These are phyloP conservation scores for Colletotrichum spaethianum DNA, from an alignment of 2,329 filamentous ascomycete genomes.

Conservation along the genomic window DNA sequence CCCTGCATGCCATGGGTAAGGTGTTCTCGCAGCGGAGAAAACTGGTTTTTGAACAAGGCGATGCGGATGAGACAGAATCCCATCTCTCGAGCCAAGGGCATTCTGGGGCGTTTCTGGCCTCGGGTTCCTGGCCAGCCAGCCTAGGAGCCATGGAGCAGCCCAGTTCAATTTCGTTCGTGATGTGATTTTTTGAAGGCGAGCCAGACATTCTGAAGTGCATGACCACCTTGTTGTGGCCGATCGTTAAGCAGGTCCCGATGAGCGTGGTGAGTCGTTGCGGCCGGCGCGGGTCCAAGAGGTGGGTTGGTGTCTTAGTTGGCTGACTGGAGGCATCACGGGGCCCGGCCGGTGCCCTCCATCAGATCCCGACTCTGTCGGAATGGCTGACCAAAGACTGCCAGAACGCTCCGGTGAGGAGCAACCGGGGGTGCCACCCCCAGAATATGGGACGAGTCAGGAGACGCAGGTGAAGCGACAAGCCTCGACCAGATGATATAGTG, in stretches of 20 bases:
- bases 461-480: slow-evolving; percentile 34
- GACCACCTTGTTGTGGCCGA: slow-evolving; percentile 34
- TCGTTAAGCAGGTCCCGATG: slow-evolving; percentile 42
- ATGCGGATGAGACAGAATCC: slow-evolving; percentile 41
- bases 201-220: slow-evolving; percentile 32
- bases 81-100: slow-evolving; percentile 33
- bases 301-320: slow-evolving; percentile 35
- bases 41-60: slow-evolving; percentile 12
- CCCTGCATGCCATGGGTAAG: slow-evolving; percentile 36
- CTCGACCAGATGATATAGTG: slow-evolving; percentile 35
- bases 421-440: slow-evolving; percentile 25
- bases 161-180: slow-evolving; percentile 29
- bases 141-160: slow-evolving; percentile 14
- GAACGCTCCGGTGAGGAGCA: slow-evolving; percentile 14
- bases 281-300: slow-evolving; percentile 34
- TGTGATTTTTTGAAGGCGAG: slow-evolving; percentile 19
- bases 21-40: slow-evolving; percentile 25
- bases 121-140: slow-evolving; percentile 35
- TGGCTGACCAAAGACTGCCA: slow-evolving; percentile 14
- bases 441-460: slow-evolving; percentile 41
- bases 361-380: slow-evolving; percentile 22
- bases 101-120: slow-evolving; percentile 24
- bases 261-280: slow-evolving; percentile 30
- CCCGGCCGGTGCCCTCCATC: slow-evolving; percentile 32
- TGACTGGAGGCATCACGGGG: slow-evolving; percentile 39